phyloP scores from a whole-genome alignment of 2,329 filamentous ascomycete genomes.

The Tolypocladium guangdongense region DNA sequence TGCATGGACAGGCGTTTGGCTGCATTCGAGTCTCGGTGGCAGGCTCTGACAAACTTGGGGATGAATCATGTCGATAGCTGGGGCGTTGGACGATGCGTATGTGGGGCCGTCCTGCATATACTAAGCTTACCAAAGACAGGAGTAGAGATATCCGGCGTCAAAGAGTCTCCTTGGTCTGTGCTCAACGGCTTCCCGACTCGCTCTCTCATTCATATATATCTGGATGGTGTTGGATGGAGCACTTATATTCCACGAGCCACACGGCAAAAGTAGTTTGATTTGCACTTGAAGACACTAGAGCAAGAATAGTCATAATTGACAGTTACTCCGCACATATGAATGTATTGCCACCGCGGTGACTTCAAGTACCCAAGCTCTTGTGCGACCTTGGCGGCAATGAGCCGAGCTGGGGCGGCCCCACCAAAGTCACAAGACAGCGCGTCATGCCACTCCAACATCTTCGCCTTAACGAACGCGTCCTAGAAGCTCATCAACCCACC shows the following conservation, averaged over 20 bases:
- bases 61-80: background rate
- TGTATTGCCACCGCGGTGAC: too few species aligned
- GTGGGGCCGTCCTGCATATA: background rate
- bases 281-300: too few species aligned
- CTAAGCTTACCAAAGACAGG: background rate
- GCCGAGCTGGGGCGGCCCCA: background rate
- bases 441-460: background rate
- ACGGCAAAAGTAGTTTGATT: too few species aligned
- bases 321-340: too few species aligned
- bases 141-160: background rate
- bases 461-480: background rate
- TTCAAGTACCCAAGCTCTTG: background rate
- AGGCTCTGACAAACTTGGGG: background rate
- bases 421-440: constrained; percentile 2
- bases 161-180: background rate
- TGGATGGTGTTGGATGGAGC: too few species aligned
- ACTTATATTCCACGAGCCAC: too few species aligned
- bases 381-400: too few species aligned
- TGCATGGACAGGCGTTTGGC: background rate
- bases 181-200: too few species aligned
- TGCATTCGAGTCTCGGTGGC: background rate
- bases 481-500: background rate
- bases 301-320: too few species aligned
- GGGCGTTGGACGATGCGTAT: background rate
- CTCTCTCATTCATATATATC: too few species aligned